These are phyloP conservation scores for Rhizophlyctis rosea DNA, from an alignment of 192 early-diverging fungal species.

Conservation along the genomic window DNA sequence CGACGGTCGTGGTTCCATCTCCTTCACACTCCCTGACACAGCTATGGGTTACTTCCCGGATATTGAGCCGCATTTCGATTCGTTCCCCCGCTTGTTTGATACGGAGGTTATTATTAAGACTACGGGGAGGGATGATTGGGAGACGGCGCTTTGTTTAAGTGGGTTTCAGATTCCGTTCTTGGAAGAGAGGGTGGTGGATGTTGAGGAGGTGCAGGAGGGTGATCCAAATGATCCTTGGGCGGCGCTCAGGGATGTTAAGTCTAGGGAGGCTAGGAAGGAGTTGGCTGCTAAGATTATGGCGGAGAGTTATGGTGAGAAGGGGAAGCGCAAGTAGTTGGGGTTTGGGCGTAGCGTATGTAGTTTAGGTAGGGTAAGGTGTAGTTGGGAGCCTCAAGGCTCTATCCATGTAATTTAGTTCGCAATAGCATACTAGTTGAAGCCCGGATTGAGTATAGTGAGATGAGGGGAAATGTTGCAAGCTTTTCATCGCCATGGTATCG, in stretches of 20 bases:
- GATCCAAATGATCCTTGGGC: constrained; percentile 50
- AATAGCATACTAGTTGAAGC: no score
- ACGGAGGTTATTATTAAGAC: constrained; percentile 85
- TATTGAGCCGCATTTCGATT: constrained; percentile 93
- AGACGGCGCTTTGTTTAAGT: constrained; percentile 77
- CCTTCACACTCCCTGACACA: constrained; percentile 77
- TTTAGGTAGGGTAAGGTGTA: no score
- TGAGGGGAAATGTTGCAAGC: no score
- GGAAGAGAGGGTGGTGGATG: constrained; percentile 28
- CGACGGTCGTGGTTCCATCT: constrained; percentile 74
- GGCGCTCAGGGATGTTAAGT: constrained; percentile 49
- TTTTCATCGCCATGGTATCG: no score
- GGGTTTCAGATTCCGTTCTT: constrained; percentile 88
- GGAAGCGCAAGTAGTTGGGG: no score
- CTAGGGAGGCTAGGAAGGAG: no score
- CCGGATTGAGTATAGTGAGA: no score
- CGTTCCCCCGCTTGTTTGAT: constrained; percentile 85
- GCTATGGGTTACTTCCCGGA: constrained; percentile 93
- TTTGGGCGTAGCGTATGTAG: no score
- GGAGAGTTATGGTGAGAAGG: no score
- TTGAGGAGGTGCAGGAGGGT: constrained; percentile 28
- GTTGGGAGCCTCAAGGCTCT: no score
- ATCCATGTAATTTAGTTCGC: no score
- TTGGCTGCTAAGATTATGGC: no score
- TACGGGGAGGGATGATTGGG: constrained; percentile 70